Conservation (phyloP, 257 asterid genomes). For the Forsythia suspensa region DNA sequence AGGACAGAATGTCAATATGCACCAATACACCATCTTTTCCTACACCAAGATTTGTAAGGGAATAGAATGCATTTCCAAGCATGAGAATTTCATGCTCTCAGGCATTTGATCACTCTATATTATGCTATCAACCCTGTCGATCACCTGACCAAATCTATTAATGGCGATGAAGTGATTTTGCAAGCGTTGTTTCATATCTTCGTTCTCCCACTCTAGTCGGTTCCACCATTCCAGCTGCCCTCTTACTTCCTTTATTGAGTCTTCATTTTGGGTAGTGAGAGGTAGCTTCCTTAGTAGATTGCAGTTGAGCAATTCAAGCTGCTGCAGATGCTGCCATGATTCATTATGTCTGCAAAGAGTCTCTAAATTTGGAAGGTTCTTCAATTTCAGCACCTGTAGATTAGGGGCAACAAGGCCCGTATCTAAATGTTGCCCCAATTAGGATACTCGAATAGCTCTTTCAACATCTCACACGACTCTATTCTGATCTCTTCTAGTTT, state of each 20-base stretch:
- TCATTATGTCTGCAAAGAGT: background rate
- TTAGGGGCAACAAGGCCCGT: constrained; percentile 6
- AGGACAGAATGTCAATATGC: background rate
- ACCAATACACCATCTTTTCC: no score
- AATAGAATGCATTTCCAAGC: no score
- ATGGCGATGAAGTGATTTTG: background rate
- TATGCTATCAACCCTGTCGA: background rate
- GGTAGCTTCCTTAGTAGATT: constrained; percentile 1
- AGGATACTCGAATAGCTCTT: background rate
- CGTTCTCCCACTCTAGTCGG: background rate
- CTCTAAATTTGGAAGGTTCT: background rate
- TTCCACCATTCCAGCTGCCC: background rate
- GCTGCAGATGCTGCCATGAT: constrained; percentile 16
- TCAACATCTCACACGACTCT: background rate
- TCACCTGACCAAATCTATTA: background rate
- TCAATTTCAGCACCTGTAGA: constrained; percentile 1
- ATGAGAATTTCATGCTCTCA: background rate
- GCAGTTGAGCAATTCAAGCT: background rate
- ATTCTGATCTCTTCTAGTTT: background rate
- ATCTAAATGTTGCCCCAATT: background rate
- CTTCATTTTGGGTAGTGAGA: background rate
- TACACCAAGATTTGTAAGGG: no score
- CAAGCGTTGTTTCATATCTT: background rate
- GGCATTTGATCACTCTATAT: background rate
- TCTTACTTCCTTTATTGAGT: background rate